Evolutionary conservation across 1,284 basidiomycete genomes (phyloP).

Genomic region (Anthracocystis setariae): DNA sequence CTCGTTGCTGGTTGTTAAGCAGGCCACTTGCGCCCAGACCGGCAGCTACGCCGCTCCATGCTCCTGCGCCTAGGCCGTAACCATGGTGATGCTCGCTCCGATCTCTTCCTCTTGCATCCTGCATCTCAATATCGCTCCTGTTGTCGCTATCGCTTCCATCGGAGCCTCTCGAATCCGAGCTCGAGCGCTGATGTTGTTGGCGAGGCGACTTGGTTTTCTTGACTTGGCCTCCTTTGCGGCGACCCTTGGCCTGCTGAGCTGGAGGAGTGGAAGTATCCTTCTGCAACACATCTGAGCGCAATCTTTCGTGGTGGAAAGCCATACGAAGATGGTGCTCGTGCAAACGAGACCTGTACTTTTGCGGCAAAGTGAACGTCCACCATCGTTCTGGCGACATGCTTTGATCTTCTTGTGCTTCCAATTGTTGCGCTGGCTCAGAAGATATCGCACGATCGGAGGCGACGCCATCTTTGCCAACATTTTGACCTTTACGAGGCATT

Average conservation of each 20-base stretch:
- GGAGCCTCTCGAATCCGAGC: conserved; percentile 30
- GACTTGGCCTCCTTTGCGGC: conserved; percentile 6
- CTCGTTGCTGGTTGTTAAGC: conserved; percentile 30
- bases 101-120: conserved; percentile 22
- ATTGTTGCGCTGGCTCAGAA: conserved; percentile 23
- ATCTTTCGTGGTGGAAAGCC: conserved; percentile 39
- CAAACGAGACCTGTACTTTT: conserved; percentile 53
- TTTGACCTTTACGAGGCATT: conserved; percentile 13
- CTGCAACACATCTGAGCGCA: conserved; percentile 21
- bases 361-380: conserved; percentile 61
- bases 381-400: conserved; percentile 43
- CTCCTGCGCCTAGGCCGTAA: conserved; percentile 29
- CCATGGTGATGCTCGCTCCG: conserved; percentile 22
- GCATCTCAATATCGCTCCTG: conserved; percentile 42
- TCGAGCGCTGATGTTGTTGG: conserved; percentile 21
- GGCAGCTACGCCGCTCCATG: conserved; percentile 34
- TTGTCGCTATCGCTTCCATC: conserved; percentile 24
- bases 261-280: not conserved
- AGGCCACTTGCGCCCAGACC: conserved; percentile 45
- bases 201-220: conserved; percentile 19
- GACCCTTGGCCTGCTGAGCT: conserved; percentile 10
- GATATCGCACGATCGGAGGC: conserved; percentile 26
- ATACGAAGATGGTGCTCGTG: conserved; percentile 54
- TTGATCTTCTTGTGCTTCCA: conserved; percentile 31
- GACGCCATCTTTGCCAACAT: conserved; percentile 8